Evolutionary conservation across 1,284 basidiomycete species (phyloP), one percentile per base, ranked within the genome.

Genomic region (Xerocomus nothofagi): DNA sequence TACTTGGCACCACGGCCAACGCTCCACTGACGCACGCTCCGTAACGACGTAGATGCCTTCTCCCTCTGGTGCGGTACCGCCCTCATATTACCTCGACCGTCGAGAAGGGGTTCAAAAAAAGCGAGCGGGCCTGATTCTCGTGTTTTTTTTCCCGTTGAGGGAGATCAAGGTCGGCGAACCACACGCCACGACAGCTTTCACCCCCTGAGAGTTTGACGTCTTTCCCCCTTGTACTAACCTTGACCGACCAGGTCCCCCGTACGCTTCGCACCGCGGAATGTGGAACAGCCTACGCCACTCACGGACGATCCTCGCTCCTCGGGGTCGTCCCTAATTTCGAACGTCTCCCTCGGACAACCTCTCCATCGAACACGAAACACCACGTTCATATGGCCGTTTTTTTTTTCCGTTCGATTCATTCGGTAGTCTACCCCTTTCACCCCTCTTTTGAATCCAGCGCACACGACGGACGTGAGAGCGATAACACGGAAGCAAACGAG

Each of bases 371-470:
- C n/a, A n/a, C n/a, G 21, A 24, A 47, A 21, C n/a, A n/a, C 51
- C 56, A 42, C 45, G 53, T 34, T 56, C 54, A 58, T 55, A 44
- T 36, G 39, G 56, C 29, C 23, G 24, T 56, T 43, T 11, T 30
- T n/a, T n/a, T n/a, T n/a, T n/a, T n/a, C n/a, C n/a, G n/a, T n/a
- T n/a, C n/a, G n/a, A 45, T 58, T 37, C 30, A 32, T 20, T 44
- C 34, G 17, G 10, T 9, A 4, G 39, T n/a, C 38, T 17, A 23
- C n/a, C 11, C 15, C 15, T 37, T 20, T 18, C 30, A 17, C 27
- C 33, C 3, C 15, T 29, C 14, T 27, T 18, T 21, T 40, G 24
- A 29, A 15, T 24, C 3, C 51, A 29, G 11, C n/a, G n/a, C 17
- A 15, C 11, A 23, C n/a, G 37, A 42, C 44, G 50, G 37, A 42